Evolutionary conservation across 192 early-diverging fungal species (phyloP), one percentile per base, ranked within the genome.

Genomic region (Coemansia sp.): DNA sequence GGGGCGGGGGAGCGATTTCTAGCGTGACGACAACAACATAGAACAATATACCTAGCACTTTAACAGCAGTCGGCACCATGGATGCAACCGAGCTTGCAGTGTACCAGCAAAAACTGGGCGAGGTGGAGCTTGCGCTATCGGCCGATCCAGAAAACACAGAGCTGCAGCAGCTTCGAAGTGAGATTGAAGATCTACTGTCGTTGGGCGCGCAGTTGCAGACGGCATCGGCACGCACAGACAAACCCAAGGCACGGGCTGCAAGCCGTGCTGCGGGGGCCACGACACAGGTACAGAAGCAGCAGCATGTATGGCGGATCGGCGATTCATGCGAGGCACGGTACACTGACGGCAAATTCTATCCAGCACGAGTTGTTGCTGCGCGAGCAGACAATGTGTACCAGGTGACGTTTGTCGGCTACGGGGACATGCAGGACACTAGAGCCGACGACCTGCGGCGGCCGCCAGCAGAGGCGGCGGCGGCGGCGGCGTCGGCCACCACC

Each of bases 61-160:
- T n/a, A n/a, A n/a, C n/a, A n/a, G n/a, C n/a, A n/a, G n/a, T n/a
- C n/a, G n/a, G n/a, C n/a, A n/a, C n/a, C n/a, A 71, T 71, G 67
- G 67, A 71, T 28, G 45, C 60, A 11, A 29, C 36, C 13, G 67
- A 71, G 25, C 49, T 71, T 31, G 67, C 60, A 18, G 12, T 48
- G n/a, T 71, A 71, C 38, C 21, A 32, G 17, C 63, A 61, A 35
- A 59, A 64, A 31, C 47, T 71, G 3, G 29, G 41, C 32, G 67
- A 71, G 25, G 67, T 71, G 2, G 60, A 71, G 47, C 60, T 71
- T 8, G 67, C 67, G 9, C 51, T 71, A 3, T 54, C 55, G 10
- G 56, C 60, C 1, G 67, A 71, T 29, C 67, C 67, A 5, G 25
- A 31, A 18, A 71, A 59, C 51, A 42, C 35, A 4, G 67, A 71